A percentile compares a stretch with the other conserved stretches of the same genome.
These are phyloP conservation scores for Cladosporium sp. DNA, from an alignment of 2,329 filamentous ascomycete species.

Conservation along the genomic window DNA sequence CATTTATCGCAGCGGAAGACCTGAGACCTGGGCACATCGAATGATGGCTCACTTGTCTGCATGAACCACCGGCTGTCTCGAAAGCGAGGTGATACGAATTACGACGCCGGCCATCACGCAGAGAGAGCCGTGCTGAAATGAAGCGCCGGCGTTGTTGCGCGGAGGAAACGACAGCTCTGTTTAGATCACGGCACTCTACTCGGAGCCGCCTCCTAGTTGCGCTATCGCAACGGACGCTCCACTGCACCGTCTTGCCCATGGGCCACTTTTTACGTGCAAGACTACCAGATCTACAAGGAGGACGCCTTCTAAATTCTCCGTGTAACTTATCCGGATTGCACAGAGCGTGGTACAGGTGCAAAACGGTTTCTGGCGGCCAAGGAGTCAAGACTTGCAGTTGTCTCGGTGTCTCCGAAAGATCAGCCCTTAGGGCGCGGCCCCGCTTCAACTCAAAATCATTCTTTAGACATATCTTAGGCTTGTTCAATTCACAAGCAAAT, in stretches of 20 bases:
- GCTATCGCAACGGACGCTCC: neutral
- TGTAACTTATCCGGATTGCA: neutral
- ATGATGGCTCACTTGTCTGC: neutral
- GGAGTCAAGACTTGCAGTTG: neutral
- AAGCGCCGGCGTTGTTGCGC: conserved; percentile 5
- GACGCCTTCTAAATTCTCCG: neutral
- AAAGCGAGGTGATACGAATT: neutral
- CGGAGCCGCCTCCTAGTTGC: neutral
- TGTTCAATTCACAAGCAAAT: neutral
- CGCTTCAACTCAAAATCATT: conserved; percentile 3
- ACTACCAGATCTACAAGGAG: neutral
- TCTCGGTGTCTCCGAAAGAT: conserved; percentile 4
- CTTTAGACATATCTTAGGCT: neutral
- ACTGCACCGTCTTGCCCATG: conserved; percentile 1
- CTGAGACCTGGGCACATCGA: neutral
- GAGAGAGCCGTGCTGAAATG: neutral
- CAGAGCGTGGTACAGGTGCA: neutral
- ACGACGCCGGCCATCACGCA: neutral
- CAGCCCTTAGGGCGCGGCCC: conserved; percentile 3
- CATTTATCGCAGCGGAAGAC: neutral
- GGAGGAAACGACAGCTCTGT: neutral
- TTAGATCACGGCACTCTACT: neutral
- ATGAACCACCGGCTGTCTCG: conserved; percentile 7
- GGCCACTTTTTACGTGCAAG: conserved; percentile 1
- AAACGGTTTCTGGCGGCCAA: neutral